These are phyloP conservation scores for Carnegiea gigantea DNA, from an alignment of 179 eudicot species.

Conservation along the genomic window DNA sequence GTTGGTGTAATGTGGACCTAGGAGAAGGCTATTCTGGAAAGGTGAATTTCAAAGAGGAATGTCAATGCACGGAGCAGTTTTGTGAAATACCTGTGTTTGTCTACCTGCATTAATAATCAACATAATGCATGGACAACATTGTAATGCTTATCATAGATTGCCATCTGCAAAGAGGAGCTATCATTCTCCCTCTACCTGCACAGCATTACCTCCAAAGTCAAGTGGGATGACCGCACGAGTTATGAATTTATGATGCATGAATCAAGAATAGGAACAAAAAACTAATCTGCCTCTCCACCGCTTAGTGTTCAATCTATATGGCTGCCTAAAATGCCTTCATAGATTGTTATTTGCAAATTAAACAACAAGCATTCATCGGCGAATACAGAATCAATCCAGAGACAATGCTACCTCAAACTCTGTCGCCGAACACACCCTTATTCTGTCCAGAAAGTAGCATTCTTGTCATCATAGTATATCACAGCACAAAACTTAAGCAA, in stretches of 20 bases:
- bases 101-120: constrained; percentile 36
- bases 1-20: constrained; percentile 86
- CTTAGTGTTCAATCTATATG: constrained; percentile 60
- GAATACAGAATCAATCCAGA: not conserved
- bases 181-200: not conserved
- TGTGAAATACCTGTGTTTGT: constrained; percentile 65
- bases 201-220: constrained; percentile 56
- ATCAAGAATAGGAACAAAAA: constrained; percentile 91
- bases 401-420: constrained; percentile 42
- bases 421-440: no score
- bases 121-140: no score
- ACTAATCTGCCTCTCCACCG: constrained; percentile 88
- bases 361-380: not conserved
- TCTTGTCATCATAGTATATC: constrained; percentile 59
- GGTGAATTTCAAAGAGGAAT: constrained; percentile 63
- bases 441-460: constrained; percentile 80
- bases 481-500: constrained; percentile 21
- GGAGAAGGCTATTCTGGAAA: constrained; percentile 6
- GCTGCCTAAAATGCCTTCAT: constrained; percentile 83
- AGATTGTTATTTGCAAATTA: constrained; percentile 69
- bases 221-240: constrained; percentile 83
- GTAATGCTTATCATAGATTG: no score
- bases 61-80: constrained; percentile 78
- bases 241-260: constrained; percentile 54
- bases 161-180: constrained; percentile 9